Evolutionary conservation across 306 rosid genomes (phyloP).

Genomic region (Vachellia pachyceras): DNA sequence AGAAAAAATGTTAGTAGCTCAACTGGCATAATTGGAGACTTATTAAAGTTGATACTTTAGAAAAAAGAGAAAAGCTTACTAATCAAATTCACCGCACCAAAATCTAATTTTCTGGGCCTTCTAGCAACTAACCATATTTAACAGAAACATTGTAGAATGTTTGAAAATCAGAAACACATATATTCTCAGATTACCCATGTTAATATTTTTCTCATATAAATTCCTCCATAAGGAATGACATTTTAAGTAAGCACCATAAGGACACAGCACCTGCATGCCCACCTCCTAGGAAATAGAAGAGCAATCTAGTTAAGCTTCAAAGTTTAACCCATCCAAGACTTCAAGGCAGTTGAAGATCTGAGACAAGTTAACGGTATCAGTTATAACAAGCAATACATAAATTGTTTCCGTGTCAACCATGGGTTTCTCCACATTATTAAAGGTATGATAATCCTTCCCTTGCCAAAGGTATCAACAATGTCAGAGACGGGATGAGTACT

Average conservation of each 20-base stretch:
- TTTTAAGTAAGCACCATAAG: not conserved
- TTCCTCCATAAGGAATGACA: not conserved
- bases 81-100: not conserved
- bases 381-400: not conserved
- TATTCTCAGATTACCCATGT: constrained; percentile 1
- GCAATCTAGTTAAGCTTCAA: not conserved
- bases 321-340: not conserved
- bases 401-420: constrained; percentile 2
- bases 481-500: not conserved
- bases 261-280: not conserved
- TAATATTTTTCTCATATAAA: not conserved
- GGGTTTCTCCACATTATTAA: not conserved
- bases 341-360: not conserved
- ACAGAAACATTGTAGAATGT: not conserved
- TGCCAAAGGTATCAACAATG: not conserved
- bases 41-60: constrained; percentile 3
- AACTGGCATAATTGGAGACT: constrained; percentile 24
- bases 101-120: constrained; percentile 14
- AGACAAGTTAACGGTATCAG: not conserved
- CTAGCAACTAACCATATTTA: not conserved
- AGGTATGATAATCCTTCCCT: constrained; percentile 9
- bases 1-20: constrained; percentile 40
- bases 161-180: not conserved
- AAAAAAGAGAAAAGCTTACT: constrained; percentile 2
- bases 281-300: not conserved